Conservation (phyloP, 139 green algal genomes). For the Bryopsis sp. region DNA sequence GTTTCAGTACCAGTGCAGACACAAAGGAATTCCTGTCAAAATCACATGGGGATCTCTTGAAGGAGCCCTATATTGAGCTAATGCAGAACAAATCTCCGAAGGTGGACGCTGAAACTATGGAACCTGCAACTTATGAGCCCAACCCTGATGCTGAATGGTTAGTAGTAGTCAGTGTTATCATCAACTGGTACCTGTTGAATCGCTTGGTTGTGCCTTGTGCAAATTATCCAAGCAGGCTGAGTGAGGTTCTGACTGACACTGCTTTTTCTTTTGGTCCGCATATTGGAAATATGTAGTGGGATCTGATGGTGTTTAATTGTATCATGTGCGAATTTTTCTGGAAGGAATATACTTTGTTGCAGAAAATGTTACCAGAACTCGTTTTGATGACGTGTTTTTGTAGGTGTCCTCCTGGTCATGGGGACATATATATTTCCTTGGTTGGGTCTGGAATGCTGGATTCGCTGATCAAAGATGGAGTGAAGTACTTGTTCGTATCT, state of each 20-base stretch:
- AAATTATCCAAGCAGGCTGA: too few species aligned
- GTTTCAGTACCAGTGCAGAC: conserved; percentile 73
- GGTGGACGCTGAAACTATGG: too few species aligned
- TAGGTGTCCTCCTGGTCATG: conserved; percentile 83
- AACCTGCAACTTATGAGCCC: too few species aligned
- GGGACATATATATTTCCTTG: conserved; percentile 88
- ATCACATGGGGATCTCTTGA: conserved; percentile 58
- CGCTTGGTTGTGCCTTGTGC: too few species aligned
- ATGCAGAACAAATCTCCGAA: conserved; percentile 89
- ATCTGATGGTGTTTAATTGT: too few species aligned
- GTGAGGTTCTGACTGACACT: too few species aligned
- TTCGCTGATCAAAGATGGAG: conserved; percentile 50
- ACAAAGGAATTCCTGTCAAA: conserved; percentile 58
- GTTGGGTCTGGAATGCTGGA: conserved; percentile 82
- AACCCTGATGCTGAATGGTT: too few species aligned
- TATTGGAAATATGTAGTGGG: too few species aligned
- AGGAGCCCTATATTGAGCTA: conserved; percentile 67
- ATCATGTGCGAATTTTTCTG: too few species aligned
- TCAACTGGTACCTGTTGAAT: too few species aligned
- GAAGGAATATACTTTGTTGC: conserved; percentile 32
- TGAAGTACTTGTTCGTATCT: conserved; percentile 75
- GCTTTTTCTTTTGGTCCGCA: too few species aligned
- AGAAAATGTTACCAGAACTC: conserved; percentile 8
- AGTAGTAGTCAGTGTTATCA: too few species aligned
- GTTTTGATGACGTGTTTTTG: neutral